A percentile compares a stretch with the other conserved stretches of the same genome.
These are phyloP conservation scores for Phytophthora aleatoria DNA, from an alignment of 352 stramenopile species.

Conservation along the genomic window DNA sequence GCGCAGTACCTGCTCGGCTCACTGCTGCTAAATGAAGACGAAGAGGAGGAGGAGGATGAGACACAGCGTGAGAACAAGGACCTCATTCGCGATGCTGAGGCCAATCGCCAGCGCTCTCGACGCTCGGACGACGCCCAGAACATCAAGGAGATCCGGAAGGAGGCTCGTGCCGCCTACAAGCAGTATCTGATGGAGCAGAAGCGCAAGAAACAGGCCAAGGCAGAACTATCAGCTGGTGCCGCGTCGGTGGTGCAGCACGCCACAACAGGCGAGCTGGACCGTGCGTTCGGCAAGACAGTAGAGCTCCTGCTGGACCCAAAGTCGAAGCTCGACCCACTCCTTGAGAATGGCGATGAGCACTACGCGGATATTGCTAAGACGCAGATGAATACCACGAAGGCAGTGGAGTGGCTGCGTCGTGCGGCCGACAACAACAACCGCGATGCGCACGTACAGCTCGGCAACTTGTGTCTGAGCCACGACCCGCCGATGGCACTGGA, in stretches of 20 bases:
- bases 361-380: constrained; percentile 24
- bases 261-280: constrained; percentile 62
- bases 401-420: constrained; percentile 81
- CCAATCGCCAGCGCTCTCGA: constrained; percentile 59
- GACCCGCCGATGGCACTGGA: constrained; percentile 74
- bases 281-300: constrained; percentile 74
- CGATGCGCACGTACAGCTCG: constrained; percentile 80
- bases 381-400: constrained; percentile 65
- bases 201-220: constrained; percentile 39
- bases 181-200: constrained; percentile 64
- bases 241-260: constrained; percentile 60
- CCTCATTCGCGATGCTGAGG: constrained; percentile 69
- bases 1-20: constrained; percentile 78
- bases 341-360: constrained; percentile 18
- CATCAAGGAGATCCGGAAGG: constrained; percentile 82
- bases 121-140: constrained; percentile 55
- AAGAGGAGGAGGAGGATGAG: constrained; percentile 43
- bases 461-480: constrained; percentile 81
- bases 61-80: constrained; percentile 38
- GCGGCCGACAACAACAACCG: constrained; percentile 77
- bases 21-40: constrained; percentile 57
- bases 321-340: constrained; percentile 53
- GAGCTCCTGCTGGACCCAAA: constrained; percentile 71
- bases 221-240: neutral
- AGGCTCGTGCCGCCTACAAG: constrained; percentile 76